Evolutionary conservation across 768 basidiomycete genomes (phyloP).

Genomic region (Paxillus rubicundulus): DNA sequence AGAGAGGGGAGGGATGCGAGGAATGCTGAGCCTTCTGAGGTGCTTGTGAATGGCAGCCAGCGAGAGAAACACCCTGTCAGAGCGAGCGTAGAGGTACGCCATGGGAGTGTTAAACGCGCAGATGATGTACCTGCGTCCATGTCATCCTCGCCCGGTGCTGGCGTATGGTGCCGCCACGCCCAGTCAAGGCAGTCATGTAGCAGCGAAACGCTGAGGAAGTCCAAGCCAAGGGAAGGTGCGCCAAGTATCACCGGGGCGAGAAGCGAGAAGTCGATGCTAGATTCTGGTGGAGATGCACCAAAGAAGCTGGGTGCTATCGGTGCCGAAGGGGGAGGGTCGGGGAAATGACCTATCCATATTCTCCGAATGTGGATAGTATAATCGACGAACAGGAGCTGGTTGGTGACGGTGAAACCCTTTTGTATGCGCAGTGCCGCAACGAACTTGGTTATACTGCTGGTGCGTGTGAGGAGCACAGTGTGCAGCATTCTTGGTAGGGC

Average conservation of each 20-base stretch:
- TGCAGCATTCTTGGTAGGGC: slow-evolving; percentile 40
- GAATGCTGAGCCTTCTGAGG: slow-evolving; percentile 31
- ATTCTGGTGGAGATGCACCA: background rate
- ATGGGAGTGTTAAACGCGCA: slow-evolving; percentile 28
- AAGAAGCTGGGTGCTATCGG: slow-evolving; percentile 13
- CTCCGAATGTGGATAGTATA: slow-evolving; percentile 32
- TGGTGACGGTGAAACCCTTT: slow-evolving; percentile 1
- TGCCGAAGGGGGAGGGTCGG: slow-evolving; percentile 19
- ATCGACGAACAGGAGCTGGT: slow-evolving; percentile 29
- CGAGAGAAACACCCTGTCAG: slow-evolving; percentile 28
- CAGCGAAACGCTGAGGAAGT: slow-evolving; percentile 32
- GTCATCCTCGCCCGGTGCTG: background rate
- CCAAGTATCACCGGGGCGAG: slow-evolving; percentile 8
- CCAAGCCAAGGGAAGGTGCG: slow-evolving; percentile 28
- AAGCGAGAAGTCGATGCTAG: slow-evolving; percentile 20
- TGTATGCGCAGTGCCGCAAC: slow-evolving; percentile 32
- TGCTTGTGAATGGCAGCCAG: slow-evolving; percentile 35
- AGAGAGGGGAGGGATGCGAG: slow-evolving; percentile 39
- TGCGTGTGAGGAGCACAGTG: slow-evolving; percentile 35
- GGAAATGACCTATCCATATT: slow-evolving; percentile 36
- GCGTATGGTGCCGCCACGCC: slow-evolving; percentile 5
- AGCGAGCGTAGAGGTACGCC: slow-evolving; percentile 20
- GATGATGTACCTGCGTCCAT: background rate
- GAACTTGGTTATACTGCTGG: slow-evolving; percentile 32
- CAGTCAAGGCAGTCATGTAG: slow-evolving; percentile 32